A percentile compares a stretch with the other conserved stretches of the same genome.
Conservation (phyloP, 805 yeast species). For the Brettanomyces anomalus region DNA sequence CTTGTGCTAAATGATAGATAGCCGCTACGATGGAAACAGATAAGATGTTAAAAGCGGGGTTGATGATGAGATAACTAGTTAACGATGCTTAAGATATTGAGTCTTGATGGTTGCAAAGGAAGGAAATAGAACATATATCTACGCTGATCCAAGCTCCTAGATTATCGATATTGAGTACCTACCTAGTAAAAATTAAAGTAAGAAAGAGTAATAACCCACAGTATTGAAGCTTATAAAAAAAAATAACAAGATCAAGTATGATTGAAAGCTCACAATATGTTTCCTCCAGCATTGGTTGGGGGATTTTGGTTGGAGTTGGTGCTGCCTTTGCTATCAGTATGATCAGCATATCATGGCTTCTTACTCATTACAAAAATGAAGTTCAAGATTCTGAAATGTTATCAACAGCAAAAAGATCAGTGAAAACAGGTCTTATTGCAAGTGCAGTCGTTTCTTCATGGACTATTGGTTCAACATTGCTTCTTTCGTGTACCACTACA, state of each 20-base stretch:
- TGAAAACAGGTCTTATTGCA: slow-evolving; percentile 28
- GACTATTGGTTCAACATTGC: slow-evolving; percentile 27
- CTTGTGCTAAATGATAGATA: no score
- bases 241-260: background rate
- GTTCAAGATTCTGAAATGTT: slow-evolving; percentile 35
- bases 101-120: no score
- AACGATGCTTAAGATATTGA: no score
- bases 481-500: slow-evolving; percentile 23
- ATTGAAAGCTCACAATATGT: slow-evolving; percentile 5
- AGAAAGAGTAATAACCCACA: no score
- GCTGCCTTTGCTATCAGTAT: slow-evolving; percentile 33
- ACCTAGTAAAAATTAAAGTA: no score
- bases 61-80: no score
- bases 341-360: slow-evolving; percentile 25
- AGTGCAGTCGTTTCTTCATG: slow-evolving; percentile 29
- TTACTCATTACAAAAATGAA: slow-evolving; percentile 30
- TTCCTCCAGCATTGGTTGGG: slow-evolving; percentile 28
- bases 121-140: no score
- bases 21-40: no score
- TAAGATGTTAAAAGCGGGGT: no score
- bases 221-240: no score
- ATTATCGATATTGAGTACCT: no score
- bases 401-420: slow-evolving; percentile 29
- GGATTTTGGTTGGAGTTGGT: slow-evolving; percentile 37
- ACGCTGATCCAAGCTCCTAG: no score